Evolutionary conservation across 1,284 basidiomycete genomes (phyloP), one percentile per base, ranked within the genome.

Genomic region (Malassezia cuniculi): DNA sequence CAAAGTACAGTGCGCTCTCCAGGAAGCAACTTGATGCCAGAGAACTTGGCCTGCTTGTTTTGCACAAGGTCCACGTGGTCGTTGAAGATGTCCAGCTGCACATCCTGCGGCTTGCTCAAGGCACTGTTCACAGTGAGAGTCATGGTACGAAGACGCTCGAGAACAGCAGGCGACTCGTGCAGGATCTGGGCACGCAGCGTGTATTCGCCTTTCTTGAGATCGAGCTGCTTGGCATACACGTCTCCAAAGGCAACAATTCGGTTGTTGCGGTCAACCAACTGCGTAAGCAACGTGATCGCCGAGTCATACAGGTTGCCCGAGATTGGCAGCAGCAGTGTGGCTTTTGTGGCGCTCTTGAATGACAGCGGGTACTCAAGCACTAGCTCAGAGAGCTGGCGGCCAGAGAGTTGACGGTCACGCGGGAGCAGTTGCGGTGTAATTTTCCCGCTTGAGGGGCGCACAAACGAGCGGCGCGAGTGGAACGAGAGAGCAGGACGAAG

Each of bases 171-270:
- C 35, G 44, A 51, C 30, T 55, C 51, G 35, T 64, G 47, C 30
- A 66, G 40, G 16, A 66, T 34, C 31, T 66, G 59, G 6, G 62
- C 54, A 39, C 56, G 50, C 26, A 68, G 36, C 31, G 56, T 57
- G 41, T 66, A 69, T 9, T 66, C 64, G 9, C 67, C 67, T 41
- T 64, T 65, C 31, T 41, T 34, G 37, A 69, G 44, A 7, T 57
- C 48, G 27, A 66, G 41, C 34, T 60, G 55, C 43, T 68, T 68
- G 14, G 58, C 48, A 43, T 69, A 69, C n/a, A 69, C 61, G 26
- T 66, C 65, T 28, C 56, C 58, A 39, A 63, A 66, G 31, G 54
- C 42, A 9, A 66, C 50, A 6, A 54, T 47, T 37, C 56, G 52
- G 36, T 64, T 59, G 38, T 54, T 46, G 18, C 50, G 36, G 35